These are phyloP conservation scores for Blastocystis hominis DNA, from an alignment of 352 stramenopile species.

Conservation along the genomic window DNA sequence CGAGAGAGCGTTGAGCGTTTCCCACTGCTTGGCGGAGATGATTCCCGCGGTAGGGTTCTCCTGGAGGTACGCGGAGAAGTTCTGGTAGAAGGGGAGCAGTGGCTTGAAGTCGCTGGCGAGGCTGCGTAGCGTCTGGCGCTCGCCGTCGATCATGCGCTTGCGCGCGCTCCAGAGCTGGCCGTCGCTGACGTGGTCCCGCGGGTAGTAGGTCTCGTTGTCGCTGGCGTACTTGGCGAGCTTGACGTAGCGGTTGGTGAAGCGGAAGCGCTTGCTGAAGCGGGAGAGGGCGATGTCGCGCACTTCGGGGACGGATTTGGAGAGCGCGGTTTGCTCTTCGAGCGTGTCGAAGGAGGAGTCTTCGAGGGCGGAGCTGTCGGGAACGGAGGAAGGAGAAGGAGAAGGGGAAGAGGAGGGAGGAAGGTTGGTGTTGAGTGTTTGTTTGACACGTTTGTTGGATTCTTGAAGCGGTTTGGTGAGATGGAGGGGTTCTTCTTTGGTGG, in stretches of 20 bases:
- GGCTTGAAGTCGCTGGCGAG: background rate
- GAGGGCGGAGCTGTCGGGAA: background rate
- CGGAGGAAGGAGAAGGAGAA: background rate
- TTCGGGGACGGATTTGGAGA: background rate
- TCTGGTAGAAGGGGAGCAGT: background rate
- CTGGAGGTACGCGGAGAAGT: background rate
- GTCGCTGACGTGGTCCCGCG: conserved; percentile 6
- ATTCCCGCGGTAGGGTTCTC: background rate
- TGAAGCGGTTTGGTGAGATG: background rate
- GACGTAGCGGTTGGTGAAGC: background rate
- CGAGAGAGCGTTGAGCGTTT: background rate
- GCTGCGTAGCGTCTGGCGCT: background rate
- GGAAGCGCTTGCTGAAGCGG: conserved; percentile 13
- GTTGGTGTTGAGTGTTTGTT: background rate
- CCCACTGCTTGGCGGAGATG: background rate
- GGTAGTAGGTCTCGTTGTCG: conserved; percentile 28
- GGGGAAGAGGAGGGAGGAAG: background rate
- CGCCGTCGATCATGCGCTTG: background rate
- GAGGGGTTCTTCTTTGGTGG: background rate
- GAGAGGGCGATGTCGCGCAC: background rate
- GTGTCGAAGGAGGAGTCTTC: background rate
- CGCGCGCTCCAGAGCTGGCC: background rate
- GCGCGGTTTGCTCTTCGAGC: background rate
- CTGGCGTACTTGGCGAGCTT: background rate
- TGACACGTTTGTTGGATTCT: background rate